phyloP scores from a whole-genome alignment of 495 filamentous ascomycete genomes.

The Barbatosphaeria neglecta region DNA sequence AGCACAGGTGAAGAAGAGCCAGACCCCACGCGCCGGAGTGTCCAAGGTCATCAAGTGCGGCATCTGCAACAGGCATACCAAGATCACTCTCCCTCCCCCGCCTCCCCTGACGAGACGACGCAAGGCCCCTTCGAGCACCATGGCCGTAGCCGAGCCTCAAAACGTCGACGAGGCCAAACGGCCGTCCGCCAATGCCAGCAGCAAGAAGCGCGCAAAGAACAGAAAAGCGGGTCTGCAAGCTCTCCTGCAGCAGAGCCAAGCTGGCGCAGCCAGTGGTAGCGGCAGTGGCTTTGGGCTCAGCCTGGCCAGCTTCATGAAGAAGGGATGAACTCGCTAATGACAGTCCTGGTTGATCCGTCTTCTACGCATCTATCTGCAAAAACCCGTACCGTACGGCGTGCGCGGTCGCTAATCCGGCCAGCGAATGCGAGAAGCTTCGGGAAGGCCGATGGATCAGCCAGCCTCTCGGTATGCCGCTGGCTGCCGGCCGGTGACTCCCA shows the following conservation, averaged over 20 bases:
- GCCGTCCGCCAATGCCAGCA: slow-evolving; percentile 30
- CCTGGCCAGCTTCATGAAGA: slow-evolving; percentile 41
- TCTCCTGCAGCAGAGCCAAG: slow-evolving; percentile 31
- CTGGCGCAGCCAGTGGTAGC: slow-evolving; percentile 15
- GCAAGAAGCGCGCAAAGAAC: slow-evolving; percentile 42
- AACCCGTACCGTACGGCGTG: too few relatives aligned
- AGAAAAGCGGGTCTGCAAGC: slow-evolving; percentile 44
- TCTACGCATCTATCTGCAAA: too few relatives aligned
- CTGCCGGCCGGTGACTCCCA: background rate
- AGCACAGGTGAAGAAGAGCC: too few relatives aligned
- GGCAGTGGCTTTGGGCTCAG: slow-evolving; percentile 33
- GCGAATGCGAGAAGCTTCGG: background rate
- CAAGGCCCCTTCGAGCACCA: background rate
- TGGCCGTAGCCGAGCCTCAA: background rate
- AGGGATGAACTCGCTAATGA: too few relatives aligned
- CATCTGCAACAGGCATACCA: slow-evolving; percentile 28
- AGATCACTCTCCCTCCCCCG: slow-evolving; percentile 20
- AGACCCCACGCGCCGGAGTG: slow-evolving; percentile 5
- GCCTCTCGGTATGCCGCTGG: background rate
- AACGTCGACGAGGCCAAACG: slow-evolving; percentile 9
- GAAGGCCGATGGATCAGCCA: background rate
- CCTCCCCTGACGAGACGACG: slow-evolving; percentile 18
- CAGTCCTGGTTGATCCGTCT: too few relatives aligned
- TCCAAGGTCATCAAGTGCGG: slow-evolving; percentile 33
- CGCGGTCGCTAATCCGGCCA: too few relatives aligned